Conservation (phyloP, 495 filamentous ascomycete genomes). For the Collariella sp. region DNA sequence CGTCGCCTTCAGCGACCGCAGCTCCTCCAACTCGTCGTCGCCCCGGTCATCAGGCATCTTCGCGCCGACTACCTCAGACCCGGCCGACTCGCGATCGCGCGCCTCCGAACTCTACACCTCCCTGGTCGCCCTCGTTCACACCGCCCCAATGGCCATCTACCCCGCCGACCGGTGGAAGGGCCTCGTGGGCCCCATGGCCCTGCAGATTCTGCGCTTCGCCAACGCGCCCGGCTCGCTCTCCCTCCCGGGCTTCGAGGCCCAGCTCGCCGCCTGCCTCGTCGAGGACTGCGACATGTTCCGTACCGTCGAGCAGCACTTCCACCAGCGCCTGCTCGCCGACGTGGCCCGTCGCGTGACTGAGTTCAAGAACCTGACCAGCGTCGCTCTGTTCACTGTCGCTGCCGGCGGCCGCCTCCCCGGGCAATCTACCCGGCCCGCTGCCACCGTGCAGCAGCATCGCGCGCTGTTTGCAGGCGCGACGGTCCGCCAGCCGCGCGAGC, state of each 20-base stretch:
- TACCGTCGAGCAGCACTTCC: conserved; percentile 34
- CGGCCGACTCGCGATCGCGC: conserved; percentile 27
- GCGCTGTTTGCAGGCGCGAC: too few relatives aligned
- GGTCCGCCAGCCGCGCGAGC: conserved; percentile 31
- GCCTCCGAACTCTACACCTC: conserved; percentile 34
- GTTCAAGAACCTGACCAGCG: conserved; percentile 40
- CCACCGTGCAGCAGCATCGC: conserved; percentile 1
- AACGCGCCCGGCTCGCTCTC: conserved; percentile 38
- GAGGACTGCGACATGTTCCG: conserved; percentile 30
- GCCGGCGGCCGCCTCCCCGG: conserved; percentile 31
- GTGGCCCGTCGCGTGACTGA: conserved; percentile 41
- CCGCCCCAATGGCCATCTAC: conserved; percentile 26
- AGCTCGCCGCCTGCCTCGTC: conserved; percentile 29
- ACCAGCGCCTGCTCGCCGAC: conserved; percentile 33
- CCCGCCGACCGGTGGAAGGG: conserved; percentile 33
- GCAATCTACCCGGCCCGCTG: neutral
- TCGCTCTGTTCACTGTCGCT: conserved; percentile 45
- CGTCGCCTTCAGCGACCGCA: conserved; percentile 35
- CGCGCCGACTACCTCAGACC: conserved; percentile 20
- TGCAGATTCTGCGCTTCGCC: conserved; percentile 46
- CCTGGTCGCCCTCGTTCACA: conserved; percentile 39
- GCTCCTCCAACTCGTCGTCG: conserved; percentile 37
- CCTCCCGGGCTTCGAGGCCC: conserved; percentile 39
- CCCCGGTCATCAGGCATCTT: conserved; percentile 36
- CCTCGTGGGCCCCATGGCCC: conserved; percentile 37